Conservation (phyloP, 176 grass and related monocot genomes). For the Carex myosuroides region DNA sequence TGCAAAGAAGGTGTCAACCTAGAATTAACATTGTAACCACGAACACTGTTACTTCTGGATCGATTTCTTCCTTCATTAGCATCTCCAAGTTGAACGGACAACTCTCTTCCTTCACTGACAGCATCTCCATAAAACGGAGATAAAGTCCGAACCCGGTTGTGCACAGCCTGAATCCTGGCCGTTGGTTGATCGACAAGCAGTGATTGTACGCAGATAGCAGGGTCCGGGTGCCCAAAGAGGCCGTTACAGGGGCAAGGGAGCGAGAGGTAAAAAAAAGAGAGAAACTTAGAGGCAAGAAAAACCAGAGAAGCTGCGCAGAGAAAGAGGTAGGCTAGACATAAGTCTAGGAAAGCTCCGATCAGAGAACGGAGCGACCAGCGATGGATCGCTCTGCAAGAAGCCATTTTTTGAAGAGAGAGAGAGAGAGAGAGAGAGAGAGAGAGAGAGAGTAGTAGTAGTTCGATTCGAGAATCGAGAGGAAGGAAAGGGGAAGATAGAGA, state of each 20-base stretch:
- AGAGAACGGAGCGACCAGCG: slow-evolving; percentile 31
- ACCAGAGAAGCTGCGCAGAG: slow-evolving; percentile 30
- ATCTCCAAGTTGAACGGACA: slow-evolving; percentile 4
- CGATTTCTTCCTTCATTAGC: background rate
- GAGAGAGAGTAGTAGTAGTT: too few relatives aligned
- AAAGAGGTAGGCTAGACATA: slow-evolving; percentile 34
- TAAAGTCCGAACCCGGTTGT: slow-evolving; percentile 20
- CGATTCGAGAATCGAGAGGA: too few relatives aligned
- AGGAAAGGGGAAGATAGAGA: slow-evolving; percentile 2
- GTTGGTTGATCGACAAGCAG: slow-evolving; percentile 24
- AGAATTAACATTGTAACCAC: background rate
- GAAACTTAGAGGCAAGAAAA: slow-evolving; percentile 35
- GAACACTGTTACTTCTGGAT: background rate
- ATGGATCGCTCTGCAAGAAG: slow-evolving; percentile 23
- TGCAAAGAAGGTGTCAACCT: background rate
- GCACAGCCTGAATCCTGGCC: slow-evolving; percentile 18
- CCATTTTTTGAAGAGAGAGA: background rate
- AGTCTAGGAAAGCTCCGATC: slow-evolving; percentile 26
- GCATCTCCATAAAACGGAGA: slow-evolving; percentile 10
- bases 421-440: background rate
- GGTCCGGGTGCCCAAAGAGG: background rate
- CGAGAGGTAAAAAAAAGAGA: slow-evolving; percentile 31
- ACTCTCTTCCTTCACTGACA: background rate
- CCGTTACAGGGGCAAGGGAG: slow-evolving; percentile 29
- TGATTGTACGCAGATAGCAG: background rate